Evolutionary conservation across 768 basidiomycete species (phyloP).

Genomic region (Boletus tylopilopsis): DNA sequence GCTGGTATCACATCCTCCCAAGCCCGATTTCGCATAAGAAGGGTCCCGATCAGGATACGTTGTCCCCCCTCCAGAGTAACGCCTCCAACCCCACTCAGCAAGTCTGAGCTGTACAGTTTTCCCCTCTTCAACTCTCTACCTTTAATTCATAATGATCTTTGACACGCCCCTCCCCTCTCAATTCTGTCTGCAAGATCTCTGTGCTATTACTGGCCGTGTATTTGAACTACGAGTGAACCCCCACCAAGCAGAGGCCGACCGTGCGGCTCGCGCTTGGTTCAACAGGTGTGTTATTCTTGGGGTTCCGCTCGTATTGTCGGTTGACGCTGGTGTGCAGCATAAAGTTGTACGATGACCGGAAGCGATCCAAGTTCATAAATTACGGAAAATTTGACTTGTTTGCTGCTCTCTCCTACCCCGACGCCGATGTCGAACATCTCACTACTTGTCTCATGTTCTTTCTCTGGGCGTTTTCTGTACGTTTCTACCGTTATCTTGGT

Average conservation of each 20-base stretch:
- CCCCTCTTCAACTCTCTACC: slow-evolving; percentile 5
- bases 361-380: slow-evolving; percentile 33
- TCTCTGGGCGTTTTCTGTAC: slow-evolving; percentile 37
- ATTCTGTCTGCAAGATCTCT: slow-evolving; percentile 35
- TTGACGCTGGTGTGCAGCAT: slow-evolving; percentile 17
- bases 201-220: slow-evolving; percentile 34
- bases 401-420: slow-evolving; percentile 37
- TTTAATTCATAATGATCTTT: slow-evolving; percentile 27
- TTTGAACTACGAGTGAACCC: slow-evolving; percentile 34
- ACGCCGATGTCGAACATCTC: slow-evolving; percentile 34
- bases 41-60: slow-evolving; percentile 8
- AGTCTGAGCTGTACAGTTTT: slow-evolving; percentile 24
- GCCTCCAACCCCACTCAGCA: slow-evolving; percentile 19
- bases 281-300: slow-evolving; percentile 19
- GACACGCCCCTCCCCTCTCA: slow-evolving; percentile 31
- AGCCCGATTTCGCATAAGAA: slow-evolving; percentile 30
- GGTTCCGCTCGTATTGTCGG: not conserved
- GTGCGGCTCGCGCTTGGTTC: slow-evolving; percentile 33
- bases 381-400: slow-evolving; percentile 38
- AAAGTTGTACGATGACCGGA: slow-evolving; percentile 33
- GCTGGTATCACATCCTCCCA: slow-evolving; percentile 16
- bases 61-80: slow-evolving; percentile 7
- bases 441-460: slow-evolving; percentile 36
- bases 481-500: slow-evolving; percentile 1
- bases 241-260: slow-evolving; percentile 33